Percentiles rank a stretch among this genome's conserved stretches.
These are phyloP conservation scores for Coemansia sp. DNA, from an alignment of 192 early-diverging fungal species.

Conservation along the genomic window DNA sequence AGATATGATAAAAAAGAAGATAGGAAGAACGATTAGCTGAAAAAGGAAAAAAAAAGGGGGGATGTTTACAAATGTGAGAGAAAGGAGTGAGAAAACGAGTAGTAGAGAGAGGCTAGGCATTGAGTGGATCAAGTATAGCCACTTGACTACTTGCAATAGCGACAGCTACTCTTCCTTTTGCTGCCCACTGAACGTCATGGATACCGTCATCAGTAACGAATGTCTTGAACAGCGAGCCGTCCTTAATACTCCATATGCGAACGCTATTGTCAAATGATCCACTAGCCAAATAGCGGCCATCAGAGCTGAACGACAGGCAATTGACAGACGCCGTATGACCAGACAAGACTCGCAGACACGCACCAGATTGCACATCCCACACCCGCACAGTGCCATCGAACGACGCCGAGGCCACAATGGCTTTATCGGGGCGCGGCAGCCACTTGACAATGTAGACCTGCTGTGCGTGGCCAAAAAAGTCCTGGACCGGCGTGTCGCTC, in stretches of 20 bases:
- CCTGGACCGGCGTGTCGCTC: conserved; percentile 30
- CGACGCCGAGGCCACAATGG: conserved; percentile 73
- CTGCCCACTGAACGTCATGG: conserved; percentile 55
- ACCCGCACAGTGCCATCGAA: conserved; percentile 84
- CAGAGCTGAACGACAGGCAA: conserved; percentile 76
- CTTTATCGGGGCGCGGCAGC: conserved; percentile 67
- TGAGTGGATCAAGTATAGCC: conserved; percentile 45
- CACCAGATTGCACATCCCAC: conserved; percentile 80
- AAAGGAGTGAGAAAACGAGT: not conserved
- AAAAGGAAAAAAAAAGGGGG: not conserved
- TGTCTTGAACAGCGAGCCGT: conserved; percentile 45
- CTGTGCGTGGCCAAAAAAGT: conserved; percentile 65
- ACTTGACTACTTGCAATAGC: conserved; percentile 46
- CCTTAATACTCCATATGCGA: conserved; percentile 70
- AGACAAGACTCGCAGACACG: conserved; percentile 70
- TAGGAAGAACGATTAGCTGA: not conserved
- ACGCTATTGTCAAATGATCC: conserved; percentile 80
- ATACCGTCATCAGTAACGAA: conserved; percentile 51
- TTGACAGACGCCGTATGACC: conserved; percentile 74
- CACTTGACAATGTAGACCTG: conserved; percentile 84
- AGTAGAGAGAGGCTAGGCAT: not conserved
- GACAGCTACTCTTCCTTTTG: conserved; percentile 46
- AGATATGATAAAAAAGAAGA: not conserved
- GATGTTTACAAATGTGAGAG: conserved; percentile 9
- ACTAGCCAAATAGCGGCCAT: conserved; percentile 73